Percentiles rank a stretch among this genome's conserved stretches.
Conservation (phyloP, 78 protist species). For the Cavenderia fasciculata region DNA sequence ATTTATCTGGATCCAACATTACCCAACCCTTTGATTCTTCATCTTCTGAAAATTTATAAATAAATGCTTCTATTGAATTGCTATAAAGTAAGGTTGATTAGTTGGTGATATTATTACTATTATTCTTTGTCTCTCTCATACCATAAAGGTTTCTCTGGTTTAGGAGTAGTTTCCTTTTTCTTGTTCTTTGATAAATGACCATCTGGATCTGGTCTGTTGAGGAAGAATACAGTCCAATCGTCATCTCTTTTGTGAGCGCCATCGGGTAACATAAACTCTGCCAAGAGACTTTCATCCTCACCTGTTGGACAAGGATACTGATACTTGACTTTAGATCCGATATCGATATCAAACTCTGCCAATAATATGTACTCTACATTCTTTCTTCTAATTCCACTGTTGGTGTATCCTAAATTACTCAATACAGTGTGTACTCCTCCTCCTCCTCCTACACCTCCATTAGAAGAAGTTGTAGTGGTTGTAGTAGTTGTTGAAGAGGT, state of each 20-base stretch:
- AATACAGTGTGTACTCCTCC: too few relatives aligned
- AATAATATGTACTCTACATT: conserved; percentile 78
- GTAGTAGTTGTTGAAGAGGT: background rate
- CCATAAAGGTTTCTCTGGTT: conserved; percentile 10
- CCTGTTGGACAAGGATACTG: conserved; percentile 88
- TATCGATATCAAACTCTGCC: conserved; percentile 91
- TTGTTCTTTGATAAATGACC: conserved; percentile 27
- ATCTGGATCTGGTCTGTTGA: conserved; percentile 81
- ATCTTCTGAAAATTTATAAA: conserved; percentile 55
- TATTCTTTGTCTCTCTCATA: background rate
- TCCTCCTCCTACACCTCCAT: too few relatives aligned
- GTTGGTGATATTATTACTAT: background rate
- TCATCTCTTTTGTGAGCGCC: conserved; percentile 90
- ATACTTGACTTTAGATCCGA: conserved; percentile 69
- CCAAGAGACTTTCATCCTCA: conserved; percentile 71
- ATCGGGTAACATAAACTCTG: conserved; percentile 94
- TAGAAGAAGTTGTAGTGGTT: conserved; percentile 17
- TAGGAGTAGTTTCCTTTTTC: conserved; percentile 20
- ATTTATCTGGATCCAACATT: conserved; percentile 59
- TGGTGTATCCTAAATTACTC: too few relatives aligned
- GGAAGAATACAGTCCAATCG: conserved; percentile 91
- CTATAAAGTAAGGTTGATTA: background rate
- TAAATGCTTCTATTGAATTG: conserved; percentile 53
- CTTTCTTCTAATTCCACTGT: too few relatives aligned
- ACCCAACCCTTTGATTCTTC: conserved; percentile 77